Percentiles rank a stretch among this genome's conserved stretches.
phyloP scores from a whole-genome alignment of 2,329 filamentous ascomycete genomes.

The Alternaria sp. region DNA sequence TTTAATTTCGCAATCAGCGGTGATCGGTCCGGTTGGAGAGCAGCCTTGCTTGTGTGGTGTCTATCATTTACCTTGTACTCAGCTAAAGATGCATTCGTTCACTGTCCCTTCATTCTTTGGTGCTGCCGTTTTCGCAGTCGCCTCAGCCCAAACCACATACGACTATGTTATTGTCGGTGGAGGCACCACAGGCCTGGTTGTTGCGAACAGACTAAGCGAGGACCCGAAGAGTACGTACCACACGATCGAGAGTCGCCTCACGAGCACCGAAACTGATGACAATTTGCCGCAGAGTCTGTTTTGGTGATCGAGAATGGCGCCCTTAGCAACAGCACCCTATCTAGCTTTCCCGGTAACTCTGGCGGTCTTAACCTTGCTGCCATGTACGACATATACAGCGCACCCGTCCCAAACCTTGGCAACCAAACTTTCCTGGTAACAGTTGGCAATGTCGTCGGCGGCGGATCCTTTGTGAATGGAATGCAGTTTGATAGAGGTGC shows the following conservation, averaged over 20 bases:
- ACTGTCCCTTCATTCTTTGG: constrained; percentile 1
- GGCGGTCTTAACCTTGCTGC: constrained; percentile 19
- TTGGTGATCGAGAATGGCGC: constrained; percentile 29
- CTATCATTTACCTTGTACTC: background rate
- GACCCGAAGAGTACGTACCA: constrained; percentile 15
- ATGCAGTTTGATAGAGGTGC: constrained; percentile 46
- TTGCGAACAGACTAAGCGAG: constrained; percentile 32
- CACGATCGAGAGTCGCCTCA: background rate
- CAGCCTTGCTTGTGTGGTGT: background rate
- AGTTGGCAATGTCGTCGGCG: constrained; percentile 41
- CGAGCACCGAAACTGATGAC: background rate
- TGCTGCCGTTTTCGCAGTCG: background rate
- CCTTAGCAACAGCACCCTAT: constrained; percentile 16
- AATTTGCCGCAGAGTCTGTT: constrained; percentile 16
- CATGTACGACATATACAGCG: constrained; percentile 24
- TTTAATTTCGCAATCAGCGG: background rate
- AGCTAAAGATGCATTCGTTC: background rate
- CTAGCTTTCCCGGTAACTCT: constrained; percentile 21
- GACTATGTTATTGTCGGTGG: constrained; percentile 40
- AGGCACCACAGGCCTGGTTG: constrained; percentile 27
- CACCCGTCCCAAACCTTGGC: constrained; percentile 26
- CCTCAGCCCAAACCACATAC: constrained; percentile 14
- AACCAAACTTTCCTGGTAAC: constrained; percentile 25
- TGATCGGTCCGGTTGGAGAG: background rate
- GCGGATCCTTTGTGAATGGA: constrained; percentile 45